Evolutionary conservation across 1,284 basidiomycete genomes (phyloP), one percentile per base, ranked within the genome.

Genomic region (Trichosporon inkin): DNA sequence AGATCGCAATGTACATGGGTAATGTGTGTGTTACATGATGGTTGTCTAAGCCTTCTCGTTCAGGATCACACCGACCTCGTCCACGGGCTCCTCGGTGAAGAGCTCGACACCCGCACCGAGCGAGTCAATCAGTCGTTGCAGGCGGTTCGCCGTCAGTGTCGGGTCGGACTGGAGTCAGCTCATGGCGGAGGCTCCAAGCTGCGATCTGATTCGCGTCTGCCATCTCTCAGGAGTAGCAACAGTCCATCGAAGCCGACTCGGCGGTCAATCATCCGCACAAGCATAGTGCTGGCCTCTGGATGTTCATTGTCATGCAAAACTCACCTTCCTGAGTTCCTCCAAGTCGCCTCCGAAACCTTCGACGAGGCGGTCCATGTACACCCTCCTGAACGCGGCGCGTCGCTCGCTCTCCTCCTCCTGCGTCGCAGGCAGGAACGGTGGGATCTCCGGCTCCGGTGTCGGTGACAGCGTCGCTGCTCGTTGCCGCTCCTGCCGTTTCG

Each of bases 291-390:
- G 8, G 28, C 28, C 28, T 32, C 8, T 3, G 3, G 16, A 24
- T 28, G 22, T 35, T 35, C 32, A 10, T 16, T 32, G 28, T 8
- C 28, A 32, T n/a, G 28, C 28, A 16, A 16, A 3, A 68, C 76
- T 65, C 56, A 78, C 77, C 61, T 67, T 66, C 47, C 77, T 62
- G 55, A 78, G 62, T 55, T 70, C 69, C 61, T 78, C 77, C 64
- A 78, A 49, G 57, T 78, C 77, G 17, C 64, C 68, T 0, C 77
- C 75, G 53, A 78, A 78, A 1, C 71, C 77, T 62, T 77, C 68
- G 10, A 78, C 74, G 22, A 78, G 57, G 51, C 73, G 74, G 65
- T 76, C 76, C 76, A 78, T 78, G 62, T 77, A 78, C 41, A 78
- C 71, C 51, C 69, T 66, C 58, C 70, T 71, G 56, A 78, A 78